Evolutionary conservation across 2,329 filamentous ascomycete species (phyloP).

Genomic region (Xylaria sp.): DNA sequence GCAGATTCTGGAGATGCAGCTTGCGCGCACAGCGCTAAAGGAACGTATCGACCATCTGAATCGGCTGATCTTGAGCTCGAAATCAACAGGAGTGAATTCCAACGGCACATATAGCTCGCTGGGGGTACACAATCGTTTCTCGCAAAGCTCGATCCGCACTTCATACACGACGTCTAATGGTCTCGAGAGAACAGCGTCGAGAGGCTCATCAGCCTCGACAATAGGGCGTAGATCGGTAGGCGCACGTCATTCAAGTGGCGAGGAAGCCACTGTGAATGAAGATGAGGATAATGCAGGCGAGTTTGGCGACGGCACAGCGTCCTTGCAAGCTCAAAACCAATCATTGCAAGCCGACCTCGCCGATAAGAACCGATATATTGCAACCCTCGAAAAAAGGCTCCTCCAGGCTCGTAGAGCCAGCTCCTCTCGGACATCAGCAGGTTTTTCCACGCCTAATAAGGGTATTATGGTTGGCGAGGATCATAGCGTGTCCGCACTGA

Average conservation of each 20-base stretch:
- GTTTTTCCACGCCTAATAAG: constrained; percentile 69
- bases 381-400: constrained; percentile 89
- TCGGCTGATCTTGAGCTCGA: constrained; percentile 92
- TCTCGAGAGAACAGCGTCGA: constrained; percentile 73
- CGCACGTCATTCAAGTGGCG: constrained; percentile 57
- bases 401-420: constrained; percentile 90
- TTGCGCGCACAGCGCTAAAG: constrained; percentile 93
- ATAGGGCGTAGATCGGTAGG: constrained; percentile 64
- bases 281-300: constrained; percentile 80
- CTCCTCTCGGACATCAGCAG: constrained; percentile 85
- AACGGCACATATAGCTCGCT: constrained; percentile 77
- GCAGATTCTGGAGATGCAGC: constrained; percentile 98
- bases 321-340: constrained; percentile 83
- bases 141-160: constrained; percentile 71
- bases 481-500: constrained; percentile 74
- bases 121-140: constrained; percentile 71
- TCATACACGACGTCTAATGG: constrained; percentile 73
- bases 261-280: constrained; percentile 57
- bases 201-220: constrained; percentile 71
- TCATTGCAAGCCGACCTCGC: constrained; percentile 93
- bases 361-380: constrained; percentile 98
- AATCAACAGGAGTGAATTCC: constrained; percentile 91
- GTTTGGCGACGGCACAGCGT: constrained; percentile 86
- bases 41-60: constrained; percentile 98
- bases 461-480: constrained; percentile 80